Conservation (phyloP, 495 filamentous ascomycete genomes). For the Wilcoxina mikolae region DNA sequence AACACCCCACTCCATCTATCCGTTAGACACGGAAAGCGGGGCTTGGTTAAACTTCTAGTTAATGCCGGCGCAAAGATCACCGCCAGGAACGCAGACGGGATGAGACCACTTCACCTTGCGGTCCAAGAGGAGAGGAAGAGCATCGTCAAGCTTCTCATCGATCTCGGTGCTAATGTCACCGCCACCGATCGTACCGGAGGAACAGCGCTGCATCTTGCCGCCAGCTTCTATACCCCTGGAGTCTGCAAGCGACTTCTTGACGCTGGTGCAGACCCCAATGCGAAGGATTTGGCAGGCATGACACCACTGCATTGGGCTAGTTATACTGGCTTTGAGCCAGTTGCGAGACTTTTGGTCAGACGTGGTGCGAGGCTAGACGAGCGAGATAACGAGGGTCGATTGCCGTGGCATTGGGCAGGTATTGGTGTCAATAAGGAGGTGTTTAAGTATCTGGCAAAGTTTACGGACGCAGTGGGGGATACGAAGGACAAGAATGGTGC, state of each 20-base stretch:
- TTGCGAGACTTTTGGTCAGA: not conserved
- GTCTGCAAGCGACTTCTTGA: not conserved
- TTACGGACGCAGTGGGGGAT: not conserved
- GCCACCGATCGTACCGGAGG: not conserved
- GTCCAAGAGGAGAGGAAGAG: not conserved
- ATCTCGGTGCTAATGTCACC: not conserved
- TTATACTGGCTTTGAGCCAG: not conserved
- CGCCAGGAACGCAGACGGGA: not conserved
- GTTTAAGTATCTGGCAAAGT: not conserved
- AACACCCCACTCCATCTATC: constrained; percentile 1
- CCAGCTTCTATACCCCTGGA: not conserved
- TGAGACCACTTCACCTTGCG: not conserved
- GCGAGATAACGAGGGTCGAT: not conserved
- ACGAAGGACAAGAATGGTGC: not conserved
- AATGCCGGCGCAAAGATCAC: not conserved
- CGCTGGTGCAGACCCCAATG: not conserved
- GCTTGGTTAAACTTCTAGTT: not conserved
- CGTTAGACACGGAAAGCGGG: not conserved
- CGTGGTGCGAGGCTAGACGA: not conserved
- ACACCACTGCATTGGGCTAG: not conserved
- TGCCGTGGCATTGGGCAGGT: not conserved
- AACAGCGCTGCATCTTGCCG: constrained; percentile 2
- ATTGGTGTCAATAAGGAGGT: not conserved
- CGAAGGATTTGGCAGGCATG: not conserved
- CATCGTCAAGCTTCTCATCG: not conserved